Conservation (phyloP, 1,284 basidiomycete genomes). For the Thelephora terrestris region DNA sequence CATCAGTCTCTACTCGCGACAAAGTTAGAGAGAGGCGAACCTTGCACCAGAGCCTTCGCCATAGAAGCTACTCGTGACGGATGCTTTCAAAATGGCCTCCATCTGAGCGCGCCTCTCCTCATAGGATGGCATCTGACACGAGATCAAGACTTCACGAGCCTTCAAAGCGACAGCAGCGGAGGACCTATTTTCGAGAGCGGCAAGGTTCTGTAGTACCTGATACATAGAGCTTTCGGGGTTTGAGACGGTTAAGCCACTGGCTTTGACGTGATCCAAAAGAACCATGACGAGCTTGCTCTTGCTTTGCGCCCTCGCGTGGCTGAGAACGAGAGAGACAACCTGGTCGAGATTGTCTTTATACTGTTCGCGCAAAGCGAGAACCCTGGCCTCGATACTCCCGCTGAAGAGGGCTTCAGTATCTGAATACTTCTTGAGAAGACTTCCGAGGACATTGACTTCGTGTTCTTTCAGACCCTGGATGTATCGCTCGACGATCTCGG, state of each 20-base stretch:
- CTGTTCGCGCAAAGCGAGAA: constrained; percentile 85
- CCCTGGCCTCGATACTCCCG: constrained; percentile 85
- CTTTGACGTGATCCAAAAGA: constrained; percentile 85
- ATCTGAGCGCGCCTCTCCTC: constrained; percentile 92
- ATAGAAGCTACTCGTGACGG: constrained; percentile 82
- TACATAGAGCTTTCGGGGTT: constrained; percentile 62
- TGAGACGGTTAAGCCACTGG: constrained; percentile 61
- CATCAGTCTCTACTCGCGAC: not conserved
- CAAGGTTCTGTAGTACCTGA: constrained; percentile 69
- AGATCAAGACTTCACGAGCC: constrained; percentile 94
- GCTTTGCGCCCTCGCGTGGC: constrained; percentile 91
- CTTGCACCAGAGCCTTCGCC: constrained; percentile 70
- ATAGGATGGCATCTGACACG: constrained; percentile 93
- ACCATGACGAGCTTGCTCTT: constrained; percentile 86
- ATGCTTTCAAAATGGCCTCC: constrained; percentile 86
- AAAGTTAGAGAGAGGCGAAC: constrained; percentile 23
- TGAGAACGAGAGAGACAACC: constrained; percentile 81
- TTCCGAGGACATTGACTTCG: constrained; percentile 69
- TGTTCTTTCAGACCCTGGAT: constrained; percentile 79
- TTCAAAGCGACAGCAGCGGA: constrained; percentile 88
- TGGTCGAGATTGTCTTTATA: constrained; percentile 89
- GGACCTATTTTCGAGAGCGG: constrained; percentile 80
- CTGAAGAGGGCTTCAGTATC: constrained; percentile 90
- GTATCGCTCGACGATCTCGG: constrained; percentile 78
- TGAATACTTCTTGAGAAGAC: constrained; percentile 66